Conservation (phyloP, 2,329 filamentous ascomycete genomes). For the Biscogniauxia sp. region DNA sequence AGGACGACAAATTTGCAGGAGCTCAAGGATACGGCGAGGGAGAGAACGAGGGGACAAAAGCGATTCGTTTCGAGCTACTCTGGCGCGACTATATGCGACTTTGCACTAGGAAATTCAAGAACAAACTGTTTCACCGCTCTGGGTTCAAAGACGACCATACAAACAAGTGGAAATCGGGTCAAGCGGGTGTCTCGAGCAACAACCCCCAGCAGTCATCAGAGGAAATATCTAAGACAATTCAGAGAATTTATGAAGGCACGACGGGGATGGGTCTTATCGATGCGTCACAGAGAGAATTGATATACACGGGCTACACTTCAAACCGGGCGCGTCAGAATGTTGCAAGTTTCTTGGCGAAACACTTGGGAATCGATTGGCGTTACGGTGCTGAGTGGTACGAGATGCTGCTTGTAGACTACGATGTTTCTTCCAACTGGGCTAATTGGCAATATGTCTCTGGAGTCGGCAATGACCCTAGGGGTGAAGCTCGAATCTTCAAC, state of each 20-base stretch:
- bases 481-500: constrained; percentile 73
- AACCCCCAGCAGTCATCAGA: constrained; percentile 42
- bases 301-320: constrained; percentile 73
- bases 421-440: constrained; percentile 73
- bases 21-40: constrained; percentile 63
- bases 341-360: constrained; percentile 70
- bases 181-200: constrained; percentile 26
- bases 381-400: constrained; percentile 84
- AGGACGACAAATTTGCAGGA: constrained; percentile 36
- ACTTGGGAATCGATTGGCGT: constrained; percentile 75
- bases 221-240: constrained; percentile 47
- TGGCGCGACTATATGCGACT: constrained; percentile 83
- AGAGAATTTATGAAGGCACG: constrained; percentile 62
- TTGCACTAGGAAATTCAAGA: constrained; percentile 67
- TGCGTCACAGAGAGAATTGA: constrained; percentile 71
- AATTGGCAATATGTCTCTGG: constrained; percentile 83
- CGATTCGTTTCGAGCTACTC: constrained; percentile 69
- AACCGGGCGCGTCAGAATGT: constrained; percentile 77
- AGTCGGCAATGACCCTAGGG: constrained; percentile 75
- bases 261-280: constrained; percentile 78
- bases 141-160: constrained; percentile 57
- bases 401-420: constrained; percentile 70
- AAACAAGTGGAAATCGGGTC: constrained; percentile 49
- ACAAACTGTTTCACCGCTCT: constrained; percentile 60
- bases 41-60: constrained; percentile 69